A percentile compares a stretch with the other conserved stretches of the same genome.
Evolutionary conservation across 352 stramenopile species (phyloP).

Genomic region (Phytopythium aichiense): DNA sequence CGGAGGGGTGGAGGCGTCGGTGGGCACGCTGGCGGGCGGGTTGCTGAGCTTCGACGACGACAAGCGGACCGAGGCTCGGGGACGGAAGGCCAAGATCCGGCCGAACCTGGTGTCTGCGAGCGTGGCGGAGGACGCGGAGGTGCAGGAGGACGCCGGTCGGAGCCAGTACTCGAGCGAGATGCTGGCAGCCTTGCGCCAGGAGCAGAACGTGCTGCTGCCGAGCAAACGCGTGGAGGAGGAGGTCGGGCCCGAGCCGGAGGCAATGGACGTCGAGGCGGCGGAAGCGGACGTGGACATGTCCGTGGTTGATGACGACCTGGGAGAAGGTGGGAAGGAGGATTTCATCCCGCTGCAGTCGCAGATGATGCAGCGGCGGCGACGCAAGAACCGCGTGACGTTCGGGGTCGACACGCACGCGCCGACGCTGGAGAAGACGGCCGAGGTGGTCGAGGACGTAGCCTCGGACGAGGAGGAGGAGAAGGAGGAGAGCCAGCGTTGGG

Average conservation of each 20-base stretch:
- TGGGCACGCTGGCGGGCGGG: conserved; percentile 8
- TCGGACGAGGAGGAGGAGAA: conserved; percentile 43
- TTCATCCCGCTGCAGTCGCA: conserved; percentile 64
- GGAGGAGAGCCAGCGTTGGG: conserved; percentile 52
- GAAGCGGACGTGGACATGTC: conserved; percentile 26
- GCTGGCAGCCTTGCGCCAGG: conserved; percentile 46
- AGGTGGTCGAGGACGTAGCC: conserved; percentile 42
- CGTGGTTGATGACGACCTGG: conserved; percentile 11
- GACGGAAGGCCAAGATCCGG: conserved; percentile 51
- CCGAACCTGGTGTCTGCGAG: conserved; percentile 44
- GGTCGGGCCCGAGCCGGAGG: background rate
- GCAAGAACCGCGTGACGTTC: conserved; percentile 65
- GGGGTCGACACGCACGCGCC: conserved; percentile 24
- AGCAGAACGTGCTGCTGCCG: conserved; percentile 61
- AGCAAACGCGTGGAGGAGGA: conserved; percentile 4
- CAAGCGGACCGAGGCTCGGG: background rate
- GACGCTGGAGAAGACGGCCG: conserved; percentile 30
- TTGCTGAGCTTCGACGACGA: conserved; percentile 59
- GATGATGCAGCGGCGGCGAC: conserved; percentile 33
- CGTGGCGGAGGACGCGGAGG: conserved; percentile 16
- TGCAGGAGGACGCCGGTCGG: conserved; percentile 9
- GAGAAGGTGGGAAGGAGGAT: conserved; percentile 28
- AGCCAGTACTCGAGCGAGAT: conserved; percentile 53
- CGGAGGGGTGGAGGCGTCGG: background rate
- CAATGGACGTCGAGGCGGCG: conserved; percentile 12